Evolutionary conservation across 139 green algal species (phyloP).

Genomic region (Micractinium conductrix): DNA sequence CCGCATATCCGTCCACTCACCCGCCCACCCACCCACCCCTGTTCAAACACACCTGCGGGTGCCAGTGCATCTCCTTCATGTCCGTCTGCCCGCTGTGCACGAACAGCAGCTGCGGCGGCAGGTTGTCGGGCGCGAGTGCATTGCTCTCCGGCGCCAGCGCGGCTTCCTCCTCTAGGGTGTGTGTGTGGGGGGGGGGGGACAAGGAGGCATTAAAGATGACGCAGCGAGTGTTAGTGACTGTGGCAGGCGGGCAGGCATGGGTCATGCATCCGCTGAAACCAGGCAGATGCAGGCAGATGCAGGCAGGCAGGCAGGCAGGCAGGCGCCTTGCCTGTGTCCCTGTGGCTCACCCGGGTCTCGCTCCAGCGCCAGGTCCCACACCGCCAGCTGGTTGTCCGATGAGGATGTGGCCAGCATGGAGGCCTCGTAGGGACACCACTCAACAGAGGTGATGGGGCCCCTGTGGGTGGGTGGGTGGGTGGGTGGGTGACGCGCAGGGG

Average conservation of each 20-base stretch:
- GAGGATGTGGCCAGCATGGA: conserved; percentile 85
- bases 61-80: conserved; percentile 98
- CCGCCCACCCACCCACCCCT: neutral
- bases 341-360: conserved; percentile 71
- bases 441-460: conserved; percentile 86
- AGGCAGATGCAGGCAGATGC: too few species aligned
- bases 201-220: too few species aligned
- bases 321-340: neutral
- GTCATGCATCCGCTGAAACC: neutral
- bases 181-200: neutral
- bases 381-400: conserved; percentile 77
- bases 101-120: conserved; percentile 93
- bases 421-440: conserved; percentile 96
- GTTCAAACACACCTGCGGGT: conserved; percentile 49
- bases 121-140: conserved; percentile 77
- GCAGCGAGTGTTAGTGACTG: conserved; percentile 8
- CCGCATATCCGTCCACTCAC: neutral
- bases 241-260: neutral
- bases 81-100: conserved; percentile 93
- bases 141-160: conserved; percentile 75
- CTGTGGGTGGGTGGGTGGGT: conserved; percentile 36
- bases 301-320: neutral
- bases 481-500: neutral
- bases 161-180: conserved; percentile 83
- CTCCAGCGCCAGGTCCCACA: conserved; percentile 98